phyloP scores from a whole-genome alignment of 169 alveolate species.

The Plasmodium sp. region DNA sequence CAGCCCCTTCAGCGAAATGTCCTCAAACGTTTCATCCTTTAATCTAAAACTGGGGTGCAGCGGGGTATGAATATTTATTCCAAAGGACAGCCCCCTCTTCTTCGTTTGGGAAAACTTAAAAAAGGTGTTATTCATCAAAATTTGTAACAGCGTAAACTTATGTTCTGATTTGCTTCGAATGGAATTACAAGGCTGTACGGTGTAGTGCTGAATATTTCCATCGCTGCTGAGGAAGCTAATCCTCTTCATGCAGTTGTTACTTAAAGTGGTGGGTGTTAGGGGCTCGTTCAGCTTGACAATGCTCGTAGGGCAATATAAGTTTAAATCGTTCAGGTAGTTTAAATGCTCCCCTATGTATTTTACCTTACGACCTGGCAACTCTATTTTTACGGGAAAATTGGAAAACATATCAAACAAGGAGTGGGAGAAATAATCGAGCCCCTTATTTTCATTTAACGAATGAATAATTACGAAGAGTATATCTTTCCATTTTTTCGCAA shows the following conservation, averaged over 20 bases:
- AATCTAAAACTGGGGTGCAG: conserved; percentile 60
- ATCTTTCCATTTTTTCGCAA: conserved; percentile 65
- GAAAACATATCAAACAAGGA: conserved; percentile 31
- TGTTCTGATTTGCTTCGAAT: conserved; percentile 38
- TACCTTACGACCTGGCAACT: conserved; percentile 49
- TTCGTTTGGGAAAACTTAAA: conserved; percentile 41
- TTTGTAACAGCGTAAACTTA: conserved; percentile 62
- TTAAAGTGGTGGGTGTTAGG: neutral
- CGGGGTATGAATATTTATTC: conserved; percentile 19
- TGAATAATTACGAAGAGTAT: conserved; percentile 21
- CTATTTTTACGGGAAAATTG: conserved; percentile 18
- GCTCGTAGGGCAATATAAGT: conserved; percentile 7
- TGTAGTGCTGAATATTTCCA: conserved; percentile 61
- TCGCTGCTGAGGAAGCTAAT: conserved; percentile 54
- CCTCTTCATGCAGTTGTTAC: conserved; percentile 14
- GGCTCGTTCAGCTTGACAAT: conserved; percentile 26
- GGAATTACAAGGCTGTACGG: conserved; percentile 37
- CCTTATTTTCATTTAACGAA: conserved; percentile 35
- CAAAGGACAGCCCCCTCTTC: conserved; percentile 44
- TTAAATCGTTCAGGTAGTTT: conserved; percentile 23
- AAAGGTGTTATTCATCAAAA: conserved; percentile 62
- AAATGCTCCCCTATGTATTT: conserved; percentile 48
- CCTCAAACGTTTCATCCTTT: conserved; percentile 24
- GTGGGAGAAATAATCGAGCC: conserved; percentile 28
- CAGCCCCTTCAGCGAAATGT: conserved; percentile 35